Conservation (phyloP, 257 asterid genomes). For the Linderniella brevidens region DNA sequence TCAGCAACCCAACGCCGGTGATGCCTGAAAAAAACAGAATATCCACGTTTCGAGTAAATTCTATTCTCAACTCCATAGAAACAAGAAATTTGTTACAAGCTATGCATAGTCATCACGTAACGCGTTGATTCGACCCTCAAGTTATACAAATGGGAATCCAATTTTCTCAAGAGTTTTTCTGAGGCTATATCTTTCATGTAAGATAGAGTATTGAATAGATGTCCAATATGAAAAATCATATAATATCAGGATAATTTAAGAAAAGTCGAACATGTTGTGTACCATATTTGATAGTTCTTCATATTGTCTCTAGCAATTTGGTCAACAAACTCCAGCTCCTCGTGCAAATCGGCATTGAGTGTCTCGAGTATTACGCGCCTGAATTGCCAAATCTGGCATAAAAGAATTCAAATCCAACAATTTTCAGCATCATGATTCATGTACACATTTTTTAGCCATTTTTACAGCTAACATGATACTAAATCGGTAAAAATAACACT, state of each 20-base stretch:
- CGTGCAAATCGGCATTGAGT: slow-evolving; percentile 35
- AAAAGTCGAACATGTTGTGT: slow-evolving; percentile 6
- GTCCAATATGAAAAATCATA: not conserved
- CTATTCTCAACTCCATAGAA: no score
- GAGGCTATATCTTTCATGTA: no score
- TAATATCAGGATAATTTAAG: not conserved
- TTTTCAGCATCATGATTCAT: not conserved
- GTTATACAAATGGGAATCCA: no score
- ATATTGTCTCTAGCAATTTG: slow-evolving; percentile 37
- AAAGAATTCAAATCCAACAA: slow-evolving; percentile 4
- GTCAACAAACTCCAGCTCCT: slow-evolving; percentile 60
- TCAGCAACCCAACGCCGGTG: slow-evolving; percentile 95
- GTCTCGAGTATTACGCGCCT: slow-evolving; percentile 78
- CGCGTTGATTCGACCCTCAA: no score
- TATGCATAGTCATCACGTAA: no score
- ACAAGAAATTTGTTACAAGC: not conserved
- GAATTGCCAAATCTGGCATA: slow-evolving; percentile 83
- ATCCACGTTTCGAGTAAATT: not conserved
- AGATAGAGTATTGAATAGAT: not conserved
- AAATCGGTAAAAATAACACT: no score
- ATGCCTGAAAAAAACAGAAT: slow-evolving; percentile 42
- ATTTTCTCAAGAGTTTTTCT: no score
- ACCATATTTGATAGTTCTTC: slow-evolving; percentile 95
- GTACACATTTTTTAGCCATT: slow-evolving; percentile 8
- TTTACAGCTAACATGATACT: not conserved